Conservation (phyloP, 257 asterid species). For the Solanum virginianum region DNA sequence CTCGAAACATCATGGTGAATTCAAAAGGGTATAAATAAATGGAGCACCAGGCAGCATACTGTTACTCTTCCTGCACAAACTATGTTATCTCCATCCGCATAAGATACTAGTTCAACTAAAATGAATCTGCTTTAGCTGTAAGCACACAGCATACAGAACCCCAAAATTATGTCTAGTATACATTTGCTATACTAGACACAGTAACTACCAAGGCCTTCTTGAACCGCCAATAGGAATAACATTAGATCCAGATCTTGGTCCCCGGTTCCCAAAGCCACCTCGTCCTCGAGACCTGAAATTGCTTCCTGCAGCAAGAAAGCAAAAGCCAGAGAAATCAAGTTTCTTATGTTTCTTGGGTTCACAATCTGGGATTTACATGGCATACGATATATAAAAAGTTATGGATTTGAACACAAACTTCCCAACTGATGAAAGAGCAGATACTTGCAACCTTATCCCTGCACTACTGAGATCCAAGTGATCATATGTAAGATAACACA, state of each 20-base stretch:
- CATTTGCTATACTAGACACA: not conserved
- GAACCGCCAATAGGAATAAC: conserved; percentile 40
- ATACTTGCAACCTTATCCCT: conserved; percentile 88
- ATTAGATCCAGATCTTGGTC: conserved; percentile 49
- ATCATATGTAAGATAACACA: conserved; percentile 54
- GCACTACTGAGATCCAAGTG: conserved; percentile 58
- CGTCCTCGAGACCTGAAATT: conserved; percentile 72
- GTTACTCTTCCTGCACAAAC: not conserved
- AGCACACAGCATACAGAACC: not conserved
- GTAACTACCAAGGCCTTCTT: conserved; percentile 43
- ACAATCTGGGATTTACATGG: not conserved
- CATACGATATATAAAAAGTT: not conserved
- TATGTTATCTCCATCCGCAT: not conserved
- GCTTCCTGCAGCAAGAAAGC: conserved; percentile 40
- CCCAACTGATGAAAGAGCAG: conserved; percentile 4
- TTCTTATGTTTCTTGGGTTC: not conserved
- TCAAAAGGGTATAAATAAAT: not conserved
- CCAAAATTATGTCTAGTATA: not conserved
- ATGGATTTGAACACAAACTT: conserved; percentile 19
- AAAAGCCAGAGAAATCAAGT: not conserved
- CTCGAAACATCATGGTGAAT: not conserved
- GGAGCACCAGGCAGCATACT: not conserved
- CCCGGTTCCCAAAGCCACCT: conserved; percentile 63
- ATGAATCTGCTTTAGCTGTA: not conserved
- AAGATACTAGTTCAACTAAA: not conserved